phyloP scores from a whole-genome alignment of 352 stramenopile genomes.

The Pythium periplocum region DNA sequence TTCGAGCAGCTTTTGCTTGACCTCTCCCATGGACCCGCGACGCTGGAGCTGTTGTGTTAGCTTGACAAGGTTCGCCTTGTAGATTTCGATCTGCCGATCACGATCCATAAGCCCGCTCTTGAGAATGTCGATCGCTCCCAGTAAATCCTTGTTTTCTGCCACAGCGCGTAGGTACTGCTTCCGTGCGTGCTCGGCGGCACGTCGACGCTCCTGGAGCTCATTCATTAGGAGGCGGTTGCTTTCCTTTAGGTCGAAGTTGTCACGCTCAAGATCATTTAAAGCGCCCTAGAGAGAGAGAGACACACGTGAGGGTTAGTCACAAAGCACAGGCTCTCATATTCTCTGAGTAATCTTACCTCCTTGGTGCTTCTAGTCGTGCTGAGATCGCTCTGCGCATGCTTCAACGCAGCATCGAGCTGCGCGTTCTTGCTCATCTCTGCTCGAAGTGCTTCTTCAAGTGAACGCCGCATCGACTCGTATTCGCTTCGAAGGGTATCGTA shows the following conservation, averaged over 20 bases:
- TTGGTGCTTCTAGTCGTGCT: too few species aligned
- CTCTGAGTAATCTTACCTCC: too few species aligned
- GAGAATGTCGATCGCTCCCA: constrained; percentile 58
- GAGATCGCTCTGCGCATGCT: constrained; percentile 26
- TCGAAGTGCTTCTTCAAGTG: constrained; percentile 39
- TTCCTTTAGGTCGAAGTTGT: constrained; percentile 47
- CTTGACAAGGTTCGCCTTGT: constrained; percentile 42
- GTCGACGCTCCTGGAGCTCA: constrained; percentile 52
- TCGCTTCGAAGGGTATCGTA: constrained; percentile 23
- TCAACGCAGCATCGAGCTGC: constrained; percentile 16
- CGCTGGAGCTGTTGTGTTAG: constrained; percentile 47
- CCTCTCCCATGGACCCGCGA: constrained; percentile 48
- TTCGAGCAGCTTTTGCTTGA: constrained; percentile 67
- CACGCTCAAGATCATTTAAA: constrained; percentile 23
- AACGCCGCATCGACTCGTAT: constrained; percentile 30
- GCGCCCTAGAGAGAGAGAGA: constrained; percentile 13
- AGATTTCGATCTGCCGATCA: constrained; percentile 67
- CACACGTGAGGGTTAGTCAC: not conserved
- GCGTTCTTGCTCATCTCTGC: constrained; percentile 26
- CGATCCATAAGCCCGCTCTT: constrained; percentile 50
- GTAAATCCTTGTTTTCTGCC: constrained; percentile 59
- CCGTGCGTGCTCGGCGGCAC: constrained; percentile 40
- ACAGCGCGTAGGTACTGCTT: constrained; percentile 56
- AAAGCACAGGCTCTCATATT: too few species aligned
- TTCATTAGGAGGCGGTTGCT: constrained; percentile 59